Evolutionary conservation across 1,139 yeast species (phyloP), one percentile per base, ranked within the genome.

Genomic region (Diutina catenulata): DNA sequence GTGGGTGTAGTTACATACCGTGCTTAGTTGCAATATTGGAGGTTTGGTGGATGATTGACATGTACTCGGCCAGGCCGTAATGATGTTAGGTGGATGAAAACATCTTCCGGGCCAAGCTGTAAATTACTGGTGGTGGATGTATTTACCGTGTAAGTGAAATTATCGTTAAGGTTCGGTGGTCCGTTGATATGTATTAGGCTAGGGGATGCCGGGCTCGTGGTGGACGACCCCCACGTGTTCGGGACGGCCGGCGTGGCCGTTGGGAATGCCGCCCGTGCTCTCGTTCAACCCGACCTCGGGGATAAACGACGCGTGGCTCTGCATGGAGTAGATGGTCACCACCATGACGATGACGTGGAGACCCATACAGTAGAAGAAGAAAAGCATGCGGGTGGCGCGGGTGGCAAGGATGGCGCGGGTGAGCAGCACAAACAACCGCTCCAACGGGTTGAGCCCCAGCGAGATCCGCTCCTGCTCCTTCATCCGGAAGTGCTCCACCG

Each of bases 401-500:
- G 86, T 83, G 11, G 88, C 82, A 43, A 86, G 61, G 13, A 87
- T 71, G 0, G 84, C 73, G 46, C 86, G 67, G 2, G 94, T 81
- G 45, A 83, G 66, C 33, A 80, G 74, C 41, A 82, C 73, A 44
- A 83, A 81, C n/a, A 83, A 60, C 41, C 94, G 64, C 48, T 91
- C 96, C 40, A 82, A 51, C 3, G 94, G 84, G 1, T 91, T 78
- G 53, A 87, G 66, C 41, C 74, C 69, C 7, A 87, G 76, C 40
- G 72, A 70, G 38, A 84, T 80, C 43, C 95, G 64, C 48, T 80
- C 88, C 37, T 80, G 75, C 54, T 87, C 96, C 44, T 75, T 63
- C 37, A 79, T 71, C 49, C 94, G 72, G 59, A 88, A 84, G 50
- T 78, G 84, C 48, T 83, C 93, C 47, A 83, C 75, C 21, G 95